Evolutionary conservation across 2,329 filamentous ascomycete species (phyloP), one percentile per base, ranked within the genome.

Genomic region (Fonsecaea monophora): DNA sequence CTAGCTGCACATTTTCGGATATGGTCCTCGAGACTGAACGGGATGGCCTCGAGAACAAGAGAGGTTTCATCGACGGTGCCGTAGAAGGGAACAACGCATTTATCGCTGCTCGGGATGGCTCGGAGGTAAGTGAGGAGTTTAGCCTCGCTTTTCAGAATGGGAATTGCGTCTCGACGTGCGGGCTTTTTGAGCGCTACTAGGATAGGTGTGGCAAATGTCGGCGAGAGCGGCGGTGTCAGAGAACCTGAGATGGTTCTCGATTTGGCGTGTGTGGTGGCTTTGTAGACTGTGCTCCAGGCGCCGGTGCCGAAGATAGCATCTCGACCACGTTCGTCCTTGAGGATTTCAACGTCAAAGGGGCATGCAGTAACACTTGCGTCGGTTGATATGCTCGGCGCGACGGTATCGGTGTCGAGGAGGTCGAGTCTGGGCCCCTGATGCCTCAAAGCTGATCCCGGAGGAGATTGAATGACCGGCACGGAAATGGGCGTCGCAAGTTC

Each of bases 241-340:
- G 66, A 50, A 21, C 37, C 48, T 10, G 59, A 63, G 35, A 57
- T n/a, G 3, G 45, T 38, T n/a, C 53, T 15, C 15, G 25, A 25
- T 35, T 58, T 62, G 54, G 64, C 25, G n/a, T 53, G 60, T 18
- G 62, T 61, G 21, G 53, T 69, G 56, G 74, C 82, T 67, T 78
- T 79, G 72, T 80, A 82, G 18, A 84, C 82, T 18, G 77, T 78
- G 67, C 82, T 83, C 81, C 82, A 83, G 18, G 77, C 80, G 30
- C 82, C 82, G 42, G 75, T 76, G 30, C 82, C 82, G 60, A 79
- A 82, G 61, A 81, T 77, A 18, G 79, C 59, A 7, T 72, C 74
- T 13, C 71, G 72, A 15, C 75, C 76, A 15, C 61, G 64, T 1
- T 65, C 53, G 50, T 73, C 68, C 54, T 67, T 65, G 53, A 71